phyloP scores from a whole-genome alignment of 495 filamentous ascomycete species.

The Penicillium mononematosum region DNA sequence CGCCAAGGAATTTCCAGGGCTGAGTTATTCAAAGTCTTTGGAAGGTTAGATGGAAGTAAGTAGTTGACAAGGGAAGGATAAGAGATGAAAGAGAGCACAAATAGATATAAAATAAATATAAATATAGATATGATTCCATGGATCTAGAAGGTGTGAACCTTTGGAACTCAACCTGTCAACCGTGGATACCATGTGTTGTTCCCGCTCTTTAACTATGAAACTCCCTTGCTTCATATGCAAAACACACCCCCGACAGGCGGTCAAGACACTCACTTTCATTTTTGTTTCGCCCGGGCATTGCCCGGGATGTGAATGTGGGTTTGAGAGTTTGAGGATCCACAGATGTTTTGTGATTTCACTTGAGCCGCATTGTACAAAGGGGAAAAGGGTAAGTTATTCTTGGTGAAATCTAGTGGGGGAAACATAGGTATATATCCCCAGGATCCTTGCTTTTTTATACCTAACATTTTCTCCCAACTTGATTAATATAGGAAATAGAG shows the following conservation, averaged over 20 bases:
- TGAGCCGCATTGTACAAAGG: not conserved
- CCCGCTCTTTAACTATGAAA: conserved; percentile 5
- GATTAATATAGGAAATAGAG: not conserved
- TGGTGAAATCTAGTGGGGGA: not conserved
- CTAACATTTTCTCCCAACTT: not conserved
- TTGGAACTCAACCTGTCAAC: conserved; percentile 14
- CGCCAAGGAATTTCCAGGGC: not conserved
- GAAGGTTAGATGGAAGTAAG: too few species aligned
- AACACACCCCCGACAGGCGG: conserved; percentile 3
- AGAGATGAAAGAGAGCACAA: not conserved
- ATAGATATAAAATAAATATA: not conserved
- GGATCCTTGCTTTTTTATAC: not conserved
- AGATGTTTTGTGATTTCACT: not conserved
- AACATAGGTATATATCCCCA: not conserved
- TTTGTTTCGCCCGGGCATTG: not conserved
- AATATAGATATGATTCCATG: conserved; percentile 6
- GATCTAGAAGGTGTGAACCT: conserved; percentile 12
- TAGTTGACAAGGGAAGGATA: too few species aligned
- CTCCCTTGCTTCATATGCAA: conserved; percentile 10
- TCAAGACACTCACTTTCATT: not conserved
- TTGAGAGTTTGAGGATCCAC: not conserved
- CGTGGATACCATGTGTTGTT: conserved; percentile 9
- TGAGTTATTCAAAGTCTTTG: too few species aligned
- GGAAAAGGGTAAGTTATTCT: not conserved
- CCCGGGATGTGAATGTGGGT: not conserved